Base-by-base conservation (phyloP, 2,329 filamentous ascomycete genomes). In the Aspergillus sp. region DNA sequence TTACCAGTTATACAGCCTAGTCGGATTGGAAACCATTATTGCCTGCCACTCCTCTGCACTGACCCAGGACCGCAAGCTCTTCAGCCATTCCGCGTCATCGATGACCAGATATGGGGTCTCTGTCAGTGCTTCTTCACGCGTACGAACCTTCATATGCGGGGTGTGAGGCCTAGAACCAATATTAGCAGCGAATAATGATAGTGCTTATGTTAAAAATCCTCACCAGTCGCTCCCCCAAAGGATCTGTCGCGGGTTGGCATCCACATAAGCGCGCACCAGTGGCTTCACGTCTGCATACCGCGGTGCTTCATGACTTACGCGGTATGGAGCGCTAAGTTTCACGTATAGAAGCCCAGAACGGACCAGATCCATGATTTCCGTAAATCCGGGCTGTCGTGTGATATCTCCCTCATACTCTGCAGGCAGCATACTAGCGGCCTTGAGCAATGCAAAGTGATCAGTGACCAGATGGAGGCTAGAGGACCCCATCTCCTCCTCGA, bases 141-240 rank as follows among this genome's bases (percentile, higher is more conserved):
- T 71, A 0, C 75, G 71, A 1, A 75, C 70, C 54, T 73, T 77
- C 75, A 77, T 77, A 15, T 71, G 66, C 0, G 75, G 74, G 1
- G 74, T 77, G 59, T 77, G 75, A 1, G 75, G 75, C 74, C 74
- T 70, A 19, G 23, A 1, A 6, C 42, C 59, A 48, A 64, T 54
- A 17, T 36, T 3, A 11, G 23, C 11, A 1, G n/a, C 36, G 32
- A 25, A 11, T n/a, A 4, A 27, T 11, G 17, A 32, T 15, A 19
- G 25, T 19, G 11, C 32, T 36, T 5, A 15, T 27, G n/a, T 27
- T 2, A 3, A 6, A 13, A 23, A 11, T n/a, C 36, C 59, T 41
- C 59, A 71, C 72, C 71, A 78, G 48, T 78, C 76, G 61, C 75
- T 78, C 2, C 76, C 75, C 74, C 74, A 78, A 1, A 78, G 36